These are phyloP conservation scores for Podosphaera fusca DNA, from an alignment of 2,329 filamentous ascomycete species.

Conservation along the genomic window DNA sequence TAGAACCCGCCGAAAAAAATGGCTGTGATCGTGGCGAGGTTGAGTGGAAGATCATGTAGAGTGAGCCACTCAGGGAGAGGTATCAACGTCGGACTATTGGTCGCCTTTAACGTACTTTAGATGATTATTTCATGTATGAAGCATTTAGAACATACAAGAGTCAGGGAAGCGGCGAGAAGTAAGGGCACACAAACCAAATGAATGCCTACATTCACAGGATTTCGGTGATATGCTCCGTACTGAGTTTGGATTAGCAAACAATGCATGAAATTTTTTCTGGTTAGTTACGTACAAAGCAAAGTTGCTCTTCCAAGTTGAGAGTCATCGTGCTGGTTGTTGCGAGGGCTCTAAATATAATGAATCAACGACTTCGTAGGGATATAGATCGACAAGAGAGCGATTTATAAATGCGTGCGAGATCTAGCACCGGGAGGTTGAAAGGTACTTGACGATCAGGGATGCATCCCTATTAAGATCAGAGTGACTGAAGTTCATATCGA, in stretches of 20 bases:
- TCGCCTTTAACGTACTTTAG: conserved; percentile 22
- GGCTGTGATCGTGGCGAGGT: conserved; percentile 38
- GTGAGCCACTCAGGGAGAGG: conserved; percentile 43
- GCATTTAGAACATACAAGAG: conserved; percentile 30
- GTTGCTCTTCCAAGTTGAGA: conserved; percentile 59
- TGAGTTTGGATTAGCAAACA: conserved; percentile 17
- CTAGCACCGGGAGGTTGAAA: too few relatives aligned
- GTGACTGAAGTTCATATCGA: too few relatives aligned
- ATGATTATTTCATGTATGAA: background rate
- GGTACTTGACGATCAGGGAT: too few relatives aligned
- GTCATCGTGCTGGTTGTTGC: conserved; percentile 23
- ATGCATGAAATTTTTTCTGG: background rate
- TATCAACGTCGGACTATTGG: conserved; percentile 39
- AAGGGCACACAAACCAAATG: conserved; percentile 61
- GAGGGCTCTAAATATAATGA: background rate
- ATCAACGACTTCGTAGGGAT: too few relatives aligned
- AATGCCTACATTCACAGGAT: conserved; percentile 53
- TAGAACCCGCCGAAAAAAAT: conserved; percentile 58
- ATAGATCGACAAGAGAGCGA: too few relatives aligned
- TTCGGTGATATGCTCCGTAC: conserved; percentile 71
- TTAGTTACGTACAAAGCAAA: conserved; percentile 46
- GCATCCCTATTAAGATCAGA: too few relatives aligned
- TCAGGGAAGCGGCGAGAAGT: conserved; percentile 47
- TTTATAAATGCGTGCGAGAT: too few relatives aligned
- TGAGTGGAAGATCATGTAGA: conserved; percentile 42